A percentile compares a stretch with the other conserved stretches of the same genome.
These are phyloP conservation scores for Nitzschia inconspicua DNA, from an alignment of 108 stramenopile genomes.

Conservation along the genomic window DNA sequence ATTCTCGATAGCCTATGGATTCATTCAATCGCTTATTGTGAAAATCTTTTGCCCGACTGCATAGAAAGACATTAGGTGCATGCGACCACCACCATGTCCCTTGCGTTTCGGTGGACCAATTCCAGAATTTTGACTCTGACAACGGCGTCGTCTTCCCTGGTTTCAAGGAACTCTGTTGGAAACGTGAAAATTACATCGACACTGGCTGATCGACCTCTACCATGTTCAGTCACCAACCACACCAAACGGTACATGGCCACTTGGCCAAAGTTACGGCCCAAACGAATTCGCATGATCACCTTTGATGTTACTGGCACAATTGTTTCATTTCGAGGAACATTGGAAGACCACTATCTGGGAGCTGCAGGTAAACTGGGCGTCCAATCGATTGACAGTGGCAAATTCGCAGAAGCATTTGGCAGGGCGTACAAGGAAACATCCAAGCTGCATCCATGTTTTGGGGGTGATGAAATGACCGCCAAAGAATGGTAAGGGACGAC, in stretches of 20 bases:
- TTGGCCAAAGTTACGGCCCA: conserved; percentile 46
- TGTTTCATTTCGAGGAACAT: conserved; percentile 56
- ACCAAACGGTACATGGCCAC: conserved; percentile 29
- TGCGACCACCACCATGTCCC: no score
- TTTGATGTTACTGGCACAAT: conserved; percentile 72
- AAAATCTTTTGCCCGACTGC: no score
- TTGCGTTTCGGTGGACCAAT: no score
- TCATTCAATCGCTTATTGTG: no score
- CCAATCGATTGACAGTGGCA: conserved; percentile 18
- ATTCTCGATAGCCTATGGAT: no score
- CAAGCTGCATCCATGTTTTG: conserved; percentile 56
- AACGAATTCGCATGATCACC: conserved; percentile 60
- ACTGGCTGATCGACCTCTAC: neutral
- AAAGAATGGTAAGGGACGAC: conserved; percentile 80
- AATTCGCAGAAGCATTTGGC: conserved; percentile 22
- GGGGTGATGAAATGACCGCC: conserved; percentile 46
- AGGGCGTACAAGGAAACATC: conserved; percentile 49
- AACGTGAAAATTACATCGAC: no score
- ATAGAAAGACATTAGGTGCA: no score
- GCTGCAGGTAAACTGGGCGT: conserved; percentile 60
- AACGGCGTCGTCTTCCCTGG: no score
- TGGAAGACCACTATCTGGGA: conserved; percentile 66
- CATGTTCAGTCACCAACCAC: neutral
- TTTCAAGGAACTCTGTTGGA: no score
- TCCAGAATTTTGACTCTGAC: no score